Conservation (phyloP, 345 rosid genomes). For the Citrus mangshanensis region DNA sequence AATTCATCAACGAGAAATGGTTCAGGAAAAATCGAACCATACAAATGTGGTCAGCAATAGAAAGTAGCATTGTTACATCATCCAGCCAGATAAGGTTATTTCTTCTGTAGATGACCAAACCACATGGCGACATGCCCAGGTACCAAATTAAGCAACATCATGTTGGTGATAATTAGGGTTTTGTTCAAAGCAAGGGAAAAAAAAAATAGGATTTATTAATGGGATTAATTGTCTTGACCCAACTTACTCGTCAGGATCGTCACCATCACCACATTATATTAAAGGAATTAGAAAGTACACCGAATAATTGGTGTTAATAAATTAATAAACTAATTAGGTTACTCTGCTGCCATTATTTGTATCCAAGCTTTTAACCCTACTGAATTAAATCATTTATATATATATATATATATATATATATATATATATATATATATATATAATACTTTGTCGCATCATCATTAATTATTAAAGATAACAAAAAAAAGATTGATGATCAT, state of each 20-base stretch:
- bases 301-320: neutral
- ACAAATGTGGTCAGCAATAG: neutral
- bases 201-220: neutral
- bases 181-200: neutral
- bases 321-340: neutral
- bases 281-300: neutral
- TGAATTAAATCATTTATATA: neutral
- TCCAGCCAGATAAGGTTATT: neutral
- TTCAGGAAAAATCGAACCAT: neutral
- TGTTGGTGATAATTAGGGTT: neutral
- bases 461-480: neutral
- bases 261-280: neutral
- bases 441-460: neutral
- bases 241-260: neutral
- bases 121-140: neutral
- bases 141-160: constrained; percentile 8
- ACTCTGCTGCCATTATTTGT: neutral
- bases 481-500: neutral
- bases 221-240: constrained; percentile 13
- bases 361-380: neutral
- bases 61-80: neutral
- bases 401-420: too few species aligned
- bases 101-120: neutral
- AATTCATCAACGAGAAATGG: too few species aligned
- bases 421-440: too few species aligned